Base-by-base conservation (phyloP, 2,329 filamentous ascomycete species). In the Exophiala lecanii-corni region DNA sequence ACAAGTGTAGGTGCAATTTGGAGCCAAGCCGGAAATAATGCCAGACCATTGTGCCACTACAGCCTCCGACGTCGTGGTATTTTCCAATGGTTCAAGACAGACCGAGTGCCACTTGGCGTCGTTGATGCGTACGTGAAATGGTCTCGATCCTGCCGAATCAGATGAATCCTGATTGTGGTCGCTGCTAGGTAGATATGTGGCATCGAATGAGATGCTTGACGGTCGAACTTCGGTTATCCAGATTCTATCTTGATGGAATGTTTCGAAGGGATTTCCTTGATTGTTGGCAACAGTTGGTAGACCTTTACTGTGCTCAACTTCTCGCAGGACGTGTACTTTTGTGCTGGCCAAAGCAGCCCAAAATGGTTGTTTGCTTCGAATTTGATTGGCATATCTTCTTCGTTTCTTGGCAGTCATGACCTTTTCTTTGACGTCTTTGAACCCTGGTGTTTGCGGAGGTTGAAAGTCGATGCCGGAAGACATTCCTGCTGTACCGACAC, bases 311-410 rank as follows among this genome's bases (percentile, higher is more conserved):
- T 94, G 78, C 67, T 89, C 84, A 57, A 87, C 86, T 66, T 89
- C 89, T 69, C 94, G 92, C 60, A 94, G 82, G 68, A 95, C 88
- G 57, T 92, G 91, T 62, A 96, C 89, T 74, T 96, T 96, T 60
- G 89, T 95, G 68, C 88, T 95, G 39, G 89, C 89, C 56, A 96
- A 78, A 36, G 89, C 89, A 52, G 89, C 88, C 89, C 89, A 96
- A 53, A 96, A 78, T 36, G 89, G 89, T 68, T 96, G 89, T 60
- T 88, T 82, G 62, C 88, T 86, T 64, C 89, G 78, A 55, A 94
- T 88, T 65, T 92, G 86, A 45, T 88, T 89, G 60, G 86, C 91
- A 67, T 94, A 88, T 69, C 92, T 91, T 68, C 85, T 81, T 69
- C 86, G 84, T 70, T 88, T 92, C 68, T 92, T 94, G 51, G 76